Base-by-base conservation (phyloP, 2,329 filamentous ascomycete species). In the Aspergillus texensis region DNA sequence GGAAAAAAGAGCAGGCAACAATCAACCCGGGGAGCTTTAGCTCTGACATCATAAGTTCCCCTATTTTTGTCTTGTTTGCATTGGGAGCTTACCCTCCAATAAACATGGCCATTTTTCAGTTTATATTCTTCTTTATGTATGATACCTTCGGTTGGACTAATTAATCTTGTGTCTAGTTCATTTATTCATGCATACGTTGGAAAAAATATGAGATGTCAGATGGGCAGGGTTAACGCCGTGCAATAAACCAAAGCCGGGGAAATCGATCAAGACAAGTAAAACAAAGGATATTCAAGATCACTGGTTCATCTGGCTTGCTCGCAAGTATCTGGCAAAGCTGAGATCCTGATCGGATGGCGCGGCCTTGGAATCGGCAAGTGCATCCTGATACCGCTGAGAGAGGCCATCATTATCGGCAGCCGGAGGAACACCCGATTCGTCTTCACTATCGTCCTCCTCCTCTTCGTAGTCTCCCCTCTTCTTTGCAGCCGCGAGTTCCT, bases 381-480 rank as follows among this genome's bases (percentile, higher is more conserved):
- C 92, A 50, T 91, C 86, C 74, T 91, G 85, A 75, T 97, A 98
- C 67, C 93, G 84, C 57, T 87, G 82, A 73, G 91, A 88, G 54
- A 97, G 82, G 2, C 91, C 88, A 65, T 89, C 85, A 65, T 87
- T 84, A 67, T 88, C 84, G 28, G 81, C 80, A 63, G 88, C 86
- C 43, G 85, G 85, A 10, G 85, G 84, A 30, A 87, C 85, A 48
- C 85, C 83, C 28, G 88, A 86, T 21, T 86, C 86, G 26, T 85
- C 86, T 34, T 87, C 77, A 24, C 83, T 81, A 21, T 79, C 75
- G 56, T 79, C 64, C 11, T 79, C 75, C 6, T 84, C 83, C 79
- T 24, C 83, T 81, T 54, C 83, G 19, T 56, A 45, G 28, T 78
- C 79, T 75, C 63, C 71, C 67, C 26, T 72, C 64, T 77, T 61